Evolutionary conservation across 208 protist genomes (phyloP), one percentile per base, ranked within the genome.

Genomic region (Naegleria fowleri): DNA sequence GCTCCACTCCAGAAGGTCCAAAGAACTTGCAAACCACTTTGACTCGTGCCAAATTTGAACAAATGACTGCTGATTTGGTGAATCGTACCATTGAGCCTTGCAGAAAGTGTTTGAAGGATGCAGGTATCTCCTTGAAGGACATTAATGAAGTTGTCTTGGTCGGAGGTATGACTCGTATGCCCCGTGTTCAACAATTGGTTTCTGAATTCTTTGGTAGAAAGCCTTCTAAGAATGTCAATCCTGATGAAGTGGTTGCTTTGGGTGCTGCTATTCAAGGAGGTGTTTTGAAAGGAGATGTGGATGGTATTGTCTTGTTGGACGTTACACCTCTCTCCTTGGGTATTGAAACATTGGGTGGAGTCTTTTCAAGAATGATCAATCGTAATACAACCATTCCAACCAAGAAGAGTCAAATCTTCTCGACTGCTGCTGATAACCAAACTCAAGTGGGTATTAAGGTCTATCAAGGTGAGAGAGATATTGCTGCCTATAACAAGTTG

Each of bases 181-280:
- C 99, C 75, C 97, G 97, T 92, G 97, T 99, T 15, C 75, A 95
- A 38, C 93, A 97, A 75, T 91, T 92, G 5, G 96, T 99, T 40
- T 94, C 96, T 92, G 92, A 97, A 29, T 94, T 99, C 91, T 99
- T 99, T 91, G 95, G 96, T 43, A 96, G 96, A 86, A 95, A 98
- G 91, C 97, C 98, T 88, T 98, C 95, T 95, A 98, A 98, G 92
- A 96, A 96, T 79, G 98, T 99, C 90, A 99, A 99, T 95, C 99
- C 99, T 19, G 99, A 99, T 94, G 99, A 99, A 95, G 99, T 98
- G 36, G 99, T 99, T n/a, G 99, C 99, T 11, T 96, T 99, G 39
- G 99, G 99, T 90, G 99, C 99, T 33, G 99, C 99, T 89, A 99
- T 99, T 91, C 98, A 99, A 94, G 99, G 96, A 88, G 96, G 95